Base-by-base conservation (phyloP, 1,284 basidiomycete species). In the Takashimella tepidaria region DNA sequence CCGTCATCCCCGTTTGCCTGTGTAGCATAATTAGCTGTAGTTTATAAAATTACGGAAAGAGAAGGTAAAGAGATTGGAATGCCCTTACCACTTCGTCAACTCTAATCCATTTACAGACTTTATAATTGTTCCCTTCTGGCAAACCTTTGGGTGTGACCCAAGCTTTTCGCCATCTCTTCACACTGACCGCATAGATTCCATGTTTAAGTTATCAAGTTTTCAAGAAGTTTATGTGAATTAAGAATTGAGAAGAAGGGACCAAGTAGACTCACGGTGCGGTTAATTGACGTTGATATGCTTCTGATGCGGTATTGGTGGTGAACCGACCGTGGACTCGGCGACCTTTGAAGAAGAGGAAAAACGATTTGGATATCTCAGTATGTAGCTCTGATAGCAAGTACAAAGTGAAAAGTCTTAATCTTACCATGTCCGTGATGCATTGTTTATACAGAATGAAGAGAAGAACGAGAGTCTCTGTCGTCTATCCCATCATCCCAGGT, bases 131-230 rank as follows among this genome's bases (percentile, higher is more conserved):
- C 20, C 64, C 67, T 12, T 66, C 62, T 24, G 64, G 62, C 12
- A 67, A 47, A 4, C 66, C 64, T n/a, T 56, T 55, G 10, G 67
- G 67, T 4, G 62, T 47, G 4, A 60, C 55, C 67, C 67, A 69
- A 58, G 62, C 62, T 42, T 59, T 61, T 22, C 62, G 62, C 66
- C 66, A 69, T 46, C 61, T 66, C 53, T 68, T 64, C 10, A 66
- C 67, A 1, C 67, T 68, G 31, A 37, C 31, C 8, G 31, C 31
- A 37, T 37, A 8, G 31, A 37, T n/a, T n/a, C n/a, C n/a, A n/a
- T n/a, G n/a, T n/a, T n/a, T n/a, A n/a, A n/a, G n/a, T n/a, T n/a
- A n/a, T 37, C 8, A 16, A 37, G 31, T 16, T 37, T 8, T 8
- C 31, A 37, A 37, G 31, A 16, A 8, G 31, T 37, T 37, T 8